These are phyloP conservation scores for Boletales sp. DNA, from an alignment of 768 basidiomycete species.

Conservation along the genomic window DNA sequence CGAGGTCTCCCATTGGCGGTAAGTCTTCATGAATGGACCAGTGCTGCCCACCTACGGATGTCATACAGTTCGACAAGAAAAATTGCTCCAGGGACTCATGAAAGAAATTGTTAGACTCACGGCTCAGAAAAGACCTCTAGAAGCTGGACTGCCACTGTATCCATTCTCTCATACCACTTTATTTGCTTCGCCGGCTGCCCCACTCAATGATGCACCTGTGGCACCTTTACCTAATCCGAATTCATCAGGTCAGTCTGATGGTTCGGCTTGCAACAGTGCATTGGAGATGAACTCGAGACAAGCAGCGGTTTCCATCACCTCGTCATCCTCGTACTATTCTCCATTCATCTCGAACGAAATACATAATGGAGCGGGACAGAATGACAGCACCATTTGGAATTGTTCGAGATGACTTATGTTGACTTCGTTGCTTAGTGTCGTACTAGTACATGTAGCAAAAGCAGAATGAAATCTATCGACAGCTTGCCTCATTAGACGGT, in stretches of 20 bases:
- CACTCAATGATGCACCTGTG: constrained; percentile 26
- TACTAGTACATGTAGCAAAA: constrained; percentile 1
- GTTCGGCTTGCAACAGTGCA: background rate
- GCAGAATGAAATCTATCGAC: background rate
- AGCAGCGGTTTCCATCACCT: background rate
- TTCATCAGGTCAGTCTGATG: constrained; percentile 6
- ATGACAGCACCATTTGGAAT: constrained; percentile 5
- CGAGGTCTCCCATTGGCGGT: constrained; percentile 81
- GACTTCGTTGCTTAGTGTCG: constrained; percentile 5
- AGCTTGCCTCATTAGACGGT: too few relatives aligned
- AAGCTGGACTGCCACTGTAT: constrained; percentile 77
- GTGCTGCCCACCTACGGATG: constrained; percentile 4
- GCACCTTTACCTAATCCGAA: constrained; percentile 29
- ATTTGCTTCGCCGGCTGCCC: constrained; percentile 49
- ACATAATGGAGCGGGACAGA: constrained; percentile 4
- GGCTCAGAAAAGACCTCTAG: constrained; percentile 72
- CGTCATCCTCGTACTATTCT: constrained; percentile 5
- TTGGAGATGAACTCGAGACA: constrained; percentile 10
- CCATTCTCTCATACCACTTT: constrained; percentile 71
- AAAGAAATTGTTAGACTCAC: constrained; percentile 81
- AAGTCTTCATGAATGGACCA: constrained; percentile 28
- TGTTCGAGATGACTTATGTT: constrained; percentile 4
- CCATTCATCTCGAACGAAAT: constrained; percentile 5
- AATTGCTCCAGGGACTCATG: constrained; percentile 79
- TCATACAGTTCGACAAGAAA: constrained; percentile 72